Percentiles rank a stretch among this genome's conserved stretches.
phyloP scores from a whole-genome alignment of 148 eudicot species.

The Vaccinium myrtillus region DNA sequence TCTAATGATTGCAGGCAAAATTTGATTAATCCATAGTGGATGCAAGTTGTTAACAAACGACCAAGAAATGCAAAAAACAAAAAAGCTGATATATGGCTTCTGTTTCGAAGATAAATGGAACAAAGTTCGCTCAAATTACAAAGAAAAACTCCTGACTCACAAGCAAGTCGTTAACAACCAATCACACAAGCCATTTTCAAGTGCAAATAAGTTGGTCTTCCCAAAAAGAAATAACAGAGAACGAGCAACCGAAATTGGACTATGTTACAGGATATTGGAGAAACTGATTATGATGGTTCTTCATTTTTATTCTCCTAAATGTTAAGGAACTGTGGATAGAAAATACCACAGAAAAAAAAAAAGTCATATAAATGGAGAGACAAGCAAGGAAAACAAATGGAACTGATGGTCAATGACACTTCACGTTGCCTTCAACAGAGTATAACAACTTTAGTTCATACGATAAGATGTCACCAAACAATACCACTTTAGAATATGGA shows the following conservation, averaged over 20 bases:
- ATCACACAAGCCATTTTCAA: not conserved
- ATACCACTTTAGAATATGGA: not conserved
- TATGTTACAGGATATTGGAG: not conserved
- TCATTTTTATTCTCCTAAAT: not conserved
- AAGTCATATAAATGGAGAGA: not conserved
- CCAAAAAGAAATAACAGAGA: not conserved
- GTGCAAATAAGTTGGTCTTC: not conserved
- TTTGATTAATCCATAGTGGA: not conserved
- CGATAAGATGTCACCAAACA: not conserved
- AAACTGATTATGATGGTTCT: not conserved
- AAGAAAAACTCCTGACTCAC: not conserved
- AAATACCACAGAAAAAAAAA: not conserved
- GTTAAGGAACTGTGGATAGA: not conserved
- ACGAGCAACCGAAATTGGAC: not conserved
- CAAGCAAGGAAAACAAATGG: not conserved
- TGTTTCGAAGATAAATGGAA: constrained; percentile 1
- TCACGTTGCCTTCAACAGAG: not conserved
- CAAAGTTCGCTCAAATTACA: not conserved
- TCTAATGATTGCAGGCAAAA: not conserved
- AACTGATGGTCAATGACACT: not conserved
- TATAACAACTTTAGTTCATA: not conserved
- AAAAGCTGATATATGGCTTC: not conserved
- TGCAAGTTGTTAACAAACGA: not conserved
- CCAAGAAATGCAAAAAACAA: not conserved
- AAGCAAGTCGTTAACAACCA: constrained; percentile 1